Percentiles rank a stretch among this genome's conserved stretches.
phyloP scores from a whole-genome alignment of 768 basidiomycete species.

The Panaeolus cyanescens region DNA sequence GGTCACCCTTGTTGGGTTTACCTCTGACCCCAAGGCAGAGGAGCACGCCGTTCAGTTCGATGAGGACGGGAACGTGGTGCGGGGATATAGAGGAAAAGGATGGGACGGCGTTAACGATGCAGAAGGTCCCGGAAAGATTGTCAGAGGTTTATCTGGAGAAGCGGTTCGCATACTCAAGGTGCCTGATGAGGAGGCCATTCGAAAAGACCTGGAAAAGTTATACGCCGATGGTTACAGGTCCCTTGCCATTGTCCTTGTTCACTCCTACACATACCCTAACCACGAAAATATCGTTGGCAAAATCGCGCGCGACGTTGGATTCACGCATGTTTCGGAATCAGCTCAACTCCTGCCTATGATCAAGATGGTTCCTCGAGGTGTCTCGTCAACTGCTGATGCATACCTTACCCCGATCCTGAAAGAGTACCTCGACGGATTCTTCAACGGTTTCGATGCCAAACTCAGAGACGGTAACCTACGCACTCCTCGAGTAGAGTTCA shows the following conservation, averaged over 20 bases:
- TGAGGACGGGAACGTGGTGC: slow-evolving; percentile 62
- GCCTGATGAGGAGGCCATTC: slow-evolving; percentile 60
- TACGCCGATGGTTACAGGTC: slow-evolving; percentile 86
- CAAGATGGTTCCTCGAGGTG: slow-evolving; percentile 92
- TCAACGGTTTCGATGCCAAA: slow-evolving; percentile 80
- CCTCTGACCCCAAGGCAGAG: slow-evolving; percentile 83
- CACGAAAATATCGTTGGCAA: slow-evolving; percentile 78
- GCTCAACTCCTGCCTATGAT: slow-evolving; percentile 91
- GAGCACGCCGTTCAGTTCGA: slow-evolving; percentile 78
- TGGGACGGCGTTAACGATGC: slow-evolving; percentile 73
- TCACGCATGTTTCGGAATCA: slow-evolving; percentile 86
- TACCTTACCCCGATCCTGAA: slow-evolving; percentile 90
- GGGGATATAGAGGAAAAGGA: slow-evolving; percentile 76
- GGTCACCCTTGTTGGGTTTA: slow-evolving; percentile 92
- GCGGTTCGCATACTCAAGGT: slow-evolving; percentile 81
- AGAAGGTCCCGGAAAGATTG: slow-evolving; percentile 80
- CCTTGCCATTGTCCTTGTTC: slow-evolving; percentile 85
- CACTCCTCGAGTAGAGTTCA: slow-evolving; percentile 86
- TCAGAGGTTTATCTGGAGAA: slow-evolving; percentile 84
- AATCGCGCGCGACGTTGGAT: slow-evolving; percentile 81
- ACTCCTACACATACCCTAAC: slow-evolving; percentile 89
- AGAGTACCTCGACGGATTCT: slow-evolving; percentile 90
- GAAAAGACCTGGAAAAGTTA: slow-evolving; percentile 64
- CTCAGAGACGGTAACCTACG: slow-evolving; percentile 58
- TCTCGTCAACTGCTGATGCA: slow-evolving; percentile 92